phyloP scores from a whole-genome alignment of 129 eudicot species.

The carrot (Daucus carota) region DNA sequence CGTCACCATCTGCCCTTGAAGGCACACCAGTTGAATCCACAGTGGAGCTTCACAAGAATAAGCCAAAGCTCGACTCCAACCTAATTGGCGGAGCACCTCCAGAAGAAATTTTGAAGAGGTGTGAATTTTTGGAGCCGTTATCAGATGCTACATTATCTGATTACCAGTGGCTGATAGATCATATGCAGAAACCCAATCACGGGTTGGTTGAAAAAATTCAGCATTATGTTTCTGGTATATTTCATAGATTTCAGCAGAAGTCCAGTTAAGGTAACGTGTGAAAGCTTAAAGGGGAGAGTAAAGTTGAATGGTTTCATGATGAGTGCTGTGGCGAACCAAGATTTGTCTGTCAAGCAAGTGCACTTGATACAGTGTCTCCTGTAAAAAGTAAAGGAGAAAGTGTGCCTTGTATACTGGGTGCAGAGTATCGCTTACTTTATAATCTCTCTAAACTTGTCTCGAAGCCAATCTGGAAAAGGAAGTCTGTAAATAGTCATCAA shows the following conservation, averaged over 20 bases:
- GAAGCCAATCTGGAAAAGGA: background rate
- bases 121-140: constrained; percentile 85
- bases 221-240: constrained; percentile 8
- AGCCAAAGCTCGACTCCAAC: constrained; percentile 73
- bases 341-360: background rate
- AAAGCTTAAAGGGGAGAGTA: background rate
- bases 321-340: background rate
- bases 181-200: constrained; percentile 29
- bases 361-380: background rate
- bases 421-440: background rate
- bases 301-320: background rate
- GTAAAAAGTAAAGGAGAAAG: background rate
- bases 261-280: background rate
- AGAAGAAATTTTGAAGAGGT: constrained; percentile 47
- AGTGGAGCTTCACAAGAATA: constrained; percentile 26
- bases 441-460: background rate
- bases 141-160: constrained; percentile 62
- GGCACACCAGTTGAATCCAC: constrained; percentile 16
- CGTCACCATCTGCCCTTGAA: constrained; percentile 63
- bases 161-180: constrained; percentile 51
- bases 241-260: background rate
- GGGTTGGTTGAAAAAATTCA: constrained; percentile 21
- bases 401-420: background rate
- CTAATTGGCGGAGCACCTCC: constrained; percentile 74
- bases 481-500: background rate